Evolutionary conservation across 257 asterid genomes (phyloP).

Genomic region (Rubia yunnanensis): DNA sequence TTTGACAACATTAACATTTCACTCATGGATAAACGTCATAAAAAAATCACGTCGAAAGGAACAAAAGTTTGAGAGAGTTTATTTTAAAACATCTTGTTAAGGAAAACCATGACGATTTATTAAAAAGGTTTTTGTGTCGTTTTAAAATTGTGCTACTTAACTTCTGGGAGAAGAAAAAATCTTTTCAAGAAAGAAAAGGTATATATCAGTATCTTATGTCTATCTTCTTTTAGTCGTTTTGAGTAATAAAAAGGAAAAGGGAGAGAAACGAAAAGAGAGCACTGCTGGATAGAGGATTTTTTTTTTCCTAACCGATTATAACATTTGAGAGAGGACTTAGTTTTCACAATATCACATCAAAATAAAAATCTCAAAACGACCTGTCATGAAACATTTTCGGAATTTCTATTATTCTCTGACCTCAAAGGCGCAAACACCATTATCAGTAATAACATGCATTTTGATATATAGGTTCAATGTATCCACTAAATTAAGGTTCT

Average conservation of each 20-base stretch:
- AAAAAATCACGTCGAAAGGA: background rate
- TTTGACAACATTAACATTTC: no score
- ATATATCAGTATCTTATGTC: background rate
- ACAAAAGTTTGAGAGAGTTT: background rate
- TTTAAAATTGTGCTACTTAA: background rate
- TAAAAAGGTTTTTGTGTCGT: background rate
- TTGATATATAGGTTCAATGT: background rate
- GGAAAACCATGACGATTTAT: background rate
- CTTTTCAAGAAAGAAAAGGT: background rate
- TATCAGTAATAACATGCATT: background rate
- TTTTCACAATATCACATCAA: background rate
- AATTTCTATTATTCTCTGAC: background rate
- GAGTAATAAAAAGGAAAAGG: background rate
- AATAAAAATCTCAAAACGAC: background rate
- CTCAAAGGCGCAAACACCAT: background rate
- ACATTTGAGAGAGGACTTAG: no score
- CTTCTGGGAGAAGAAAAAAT: background rate
- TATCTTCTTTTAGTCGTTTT: constrained; percentile 1
- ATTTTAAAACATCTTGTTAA: background rate
- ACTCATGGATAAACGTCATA: background rate
- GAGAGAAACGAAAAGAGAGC: background rate
- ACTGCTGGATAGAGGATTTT: background rate
- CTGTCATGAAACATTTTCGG: background rate
- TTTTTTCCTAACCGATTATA: no score
- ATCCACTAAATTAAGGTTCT: background rate